phyloP scores from a whole-genome alignment of 306 rosid species.

The Ceratonia siliqua region DNA sequence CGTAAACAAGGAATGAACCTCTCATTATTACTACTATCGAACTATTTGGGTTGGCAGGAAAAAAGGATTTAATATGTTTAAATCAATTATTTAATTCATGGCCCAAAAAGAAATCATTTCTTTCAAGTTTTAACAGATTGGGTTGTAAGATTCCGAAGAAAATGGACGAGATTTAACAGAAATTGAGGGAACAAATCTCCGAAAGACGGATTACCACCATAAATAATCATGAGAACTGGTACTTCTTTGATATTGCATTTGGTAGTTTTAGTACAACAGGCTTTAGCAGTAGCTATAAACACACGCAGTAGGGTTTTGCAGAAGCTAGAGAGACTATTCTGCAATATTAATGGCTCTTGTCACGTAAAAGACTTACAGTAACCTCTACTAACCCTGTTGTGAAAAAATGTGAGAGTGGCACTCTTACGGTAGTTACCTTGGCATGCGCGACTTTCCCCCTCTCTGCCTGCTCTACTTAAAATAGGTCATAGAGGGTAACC shows the following conservation, averaged over 20 bases:
- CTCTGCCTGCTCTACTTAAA: background rate
- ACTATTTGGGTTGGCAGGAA: background rate
- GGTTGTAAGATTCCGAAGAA: background rate
- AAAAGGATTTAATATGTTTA: too few relatives aligned
- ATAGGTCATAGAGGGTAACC: too few relatives aligned
- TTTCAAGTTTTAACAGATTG: background rate
- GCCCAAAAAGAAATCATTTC: too few relatives aligned
- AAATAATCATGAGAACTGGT: conserved; percentile 2
- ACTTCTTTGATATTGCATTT: background rate
- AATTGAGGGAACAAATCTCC: background rate
- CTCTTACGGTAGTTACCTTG: conserved; percentile 20
- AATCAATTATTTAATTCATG: too few relatives aligned
- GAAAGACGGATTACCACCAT: background rate
- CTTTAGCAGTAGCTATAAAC: too few relatives aligned
- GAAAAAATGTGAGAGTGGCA: background rate
- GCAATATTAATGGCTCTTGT: background rate
- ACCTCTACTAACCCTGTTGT: background rate
- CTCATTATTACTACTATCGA: background rate
- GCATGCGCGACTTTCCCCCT: background rate
- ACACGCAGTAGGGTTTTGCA: background rate
- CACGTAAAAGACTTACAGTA: background rate
- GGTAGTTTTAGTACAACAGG: background rate
- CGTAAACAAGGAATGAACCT: background rate
- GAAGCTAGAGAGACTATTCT: background rate
- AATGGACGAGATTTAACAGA: conserved; percentile 19